Evolutionary conservation across 2,329 filamentous ascomycete genomes (phyloP).

Genomic region (Chrysosphaeria jannelii): DNA sequence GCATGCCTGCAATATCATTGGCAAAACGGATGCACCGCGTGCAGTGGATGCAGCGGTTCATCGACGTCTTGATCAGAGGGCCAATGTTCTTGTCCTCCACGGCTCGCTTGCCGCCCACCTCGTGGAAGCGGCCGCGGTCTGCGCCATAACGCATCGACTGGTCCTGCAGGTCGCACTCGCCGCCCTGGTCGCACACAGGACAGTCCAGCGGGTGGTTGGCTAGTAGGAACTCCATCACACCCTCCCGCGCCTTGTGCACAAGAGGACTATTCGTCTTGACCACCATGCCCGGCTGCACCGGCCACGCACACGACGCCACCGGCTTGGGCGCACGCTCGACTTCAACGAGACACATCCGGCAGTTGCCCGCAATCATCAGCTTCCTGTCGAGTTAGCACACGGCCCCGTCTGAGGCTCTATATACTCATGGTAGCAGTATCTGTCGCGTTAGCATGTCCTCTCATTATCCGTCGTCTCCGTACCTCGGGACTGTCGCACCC

Average conservation of each 20-base stretch:
- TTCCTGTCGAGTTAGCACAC: conserved; percentile 31
- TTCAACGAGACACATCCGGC: conserved; percentile 97
- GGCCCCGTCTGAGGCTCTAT: conserved; percentile 14
- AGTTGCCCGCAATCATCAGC: conserved; percentile 96
- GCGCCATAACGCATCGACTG: conserved; percentile 97
- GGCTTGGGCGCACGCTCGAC: conserved; percentile 91
- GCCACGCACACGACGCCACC: conserved; percentile 95
- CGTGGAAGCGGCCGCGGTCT: conserved; percentile 89
- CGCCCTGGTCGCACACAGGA: conserved; percentile 94
- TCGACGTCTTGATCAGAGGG: conserved; percentile 92
- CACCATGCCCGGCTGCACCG: conserved; percentile 93
- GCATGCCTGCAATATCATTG: conserved; percentile 87
- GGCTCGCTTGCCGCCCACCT: conserved; percentile 80
- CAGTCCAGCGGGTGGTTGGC: conserved; percentile 92
- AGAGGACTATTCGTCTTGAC: conserved; percentile 95
- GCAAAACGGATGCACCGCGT: conserved; percentile 93
- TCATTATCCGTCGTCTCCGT: conserved; percentile 9
- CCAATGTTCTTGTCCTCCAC: conserved; percentile 99
- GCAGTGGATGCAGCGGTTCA: conserved; percentile 99
- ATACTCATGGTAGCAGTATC: conserved; percentile 96
- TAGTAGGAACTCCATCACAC: conserved; percentile 94
- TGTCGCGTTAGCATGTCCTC: no score
- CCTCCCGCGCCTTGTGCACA: conserved; percentile 90
- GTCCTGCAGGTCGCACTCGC: conserved; percentile 95
- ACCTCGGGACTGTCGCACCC: conserved; percentile 66